phyloP scores from a whole-genome alignment of 257 asterid species.

The Anisodus tanguticus region DNA sequence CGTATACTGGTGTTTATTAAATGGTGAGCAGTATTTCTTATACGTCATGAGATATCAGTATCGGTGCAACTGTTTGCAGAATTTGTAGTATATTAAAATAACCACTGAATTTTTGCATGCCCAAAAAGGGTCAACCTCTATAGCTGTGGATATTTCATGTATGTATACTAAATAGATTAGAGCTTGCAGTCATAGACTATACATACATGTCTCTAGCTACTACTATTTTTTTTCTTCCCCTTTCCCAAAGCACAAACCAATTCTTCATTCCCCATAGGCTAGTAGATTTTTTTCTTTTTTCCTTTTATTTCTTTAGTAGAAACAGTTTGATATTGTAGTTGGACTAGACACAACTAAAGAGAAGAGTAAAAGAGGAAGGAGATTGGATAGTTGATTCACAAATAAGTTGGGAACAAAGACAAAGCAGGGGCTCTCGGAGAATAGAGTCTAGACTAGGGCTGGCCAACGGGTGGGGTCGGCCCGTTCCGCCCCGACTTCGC shows the following conservation, averaged over 20 bases:
- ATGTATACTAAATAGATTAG: not conserved
- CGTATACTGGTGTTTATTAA: not conserved
- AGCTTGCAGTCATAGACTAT: not conserved
- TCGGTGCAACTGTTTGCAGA: constrained; percentile 20
- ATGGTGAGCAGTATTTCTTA: not conserved
- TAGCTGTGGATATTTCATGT: constrained; percentile 26
- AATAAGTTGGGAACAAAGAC: not conserved
- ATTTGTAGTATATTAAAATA: not conserved
- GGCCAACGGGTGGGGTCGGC: no score
- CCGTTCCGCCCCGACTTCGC: no score
- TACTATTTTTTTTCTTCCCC: not conserved
- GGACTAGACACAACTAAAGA: not conserved
- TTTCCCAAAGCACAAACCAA: constrained; percentile 5
- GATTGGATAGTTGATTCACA: not conserved
- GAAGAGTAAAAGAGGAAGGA: not conserved
- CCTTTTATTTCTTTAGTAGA: no score
- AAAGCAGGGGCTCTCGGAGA: not conserved
- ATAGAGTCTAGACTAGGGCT: no score
- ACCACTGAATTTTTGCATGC: constrained; percentile 28
- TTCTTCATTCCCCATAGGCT: not conserved
- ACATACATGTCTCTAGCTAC: constrained; percentile 16
- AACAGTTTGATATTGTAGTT: not conserved
- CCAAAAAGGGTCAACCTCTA: constrained; percentile 29
- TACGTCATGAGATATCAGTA: not conserved
- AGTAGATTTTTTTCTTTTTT: not conserved